Base-by-base conservation (phyloP, 768 basidiomycete genomes). In the Lentinula boryana region DNA sequence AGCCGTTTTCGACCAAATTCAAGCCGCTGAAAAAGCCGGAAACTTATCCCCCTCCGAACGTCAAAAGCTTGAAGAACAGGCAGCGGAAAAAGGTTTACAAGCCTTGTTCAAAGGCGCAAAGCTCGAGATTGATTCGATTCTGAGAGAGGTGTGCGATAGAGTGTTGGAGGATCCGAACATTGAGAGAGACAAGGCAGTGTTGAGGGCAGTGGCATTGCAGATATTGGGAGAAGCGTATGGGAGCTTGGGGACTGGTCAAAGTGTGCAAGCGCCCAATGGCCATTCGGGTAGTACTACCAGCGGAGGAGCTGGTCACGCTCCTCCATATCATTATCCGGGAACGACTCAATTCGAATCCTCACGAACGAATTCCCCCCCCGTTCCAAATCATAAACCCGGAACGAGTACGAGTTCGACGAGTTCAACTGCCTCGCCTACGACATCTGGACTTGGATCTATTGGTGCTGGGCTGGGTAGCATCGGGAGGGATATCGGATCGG, bases 41-140 rank as follows among this genome's bases (percentile, higher is more conserved):
- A 91, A 87, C 61, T 74, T 94, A 43, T 78, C 76, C 32, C 84
- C 87, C 0, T 93, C 93, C 46, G 91, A 94, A 74, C 88, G 85
- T 75, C 85, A 82, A 69, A 83, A 86, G 60, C 75, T 96, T 1
- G 94, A 96, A 69, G 94, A 95, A 66, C 90, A 93, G 67, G 94
- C 94, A 0, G 93, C 94, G 0, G 93, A 95, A 76, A 95, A 95
- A 71, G 94, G 92, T 12, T 71, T 95, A 1, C 91, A 93, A 66
- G 92, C 93, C 1, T 74, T 95, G 33, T 95, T 95, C 82, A 95
- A 95, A 80, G 93, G 93, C 4, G 86, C 93, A 16, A 95, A 95
- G 71, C 86, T 96, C 31, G 93, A 96, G 70, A 82, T 95, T 58
- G 93, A 96, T 69, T 92, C 91, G 4, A 84, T 96, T 43, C 74